Conservation (phyloP, 1,284 basidiomycete species). For the Austroboletus niveus region DNA sequence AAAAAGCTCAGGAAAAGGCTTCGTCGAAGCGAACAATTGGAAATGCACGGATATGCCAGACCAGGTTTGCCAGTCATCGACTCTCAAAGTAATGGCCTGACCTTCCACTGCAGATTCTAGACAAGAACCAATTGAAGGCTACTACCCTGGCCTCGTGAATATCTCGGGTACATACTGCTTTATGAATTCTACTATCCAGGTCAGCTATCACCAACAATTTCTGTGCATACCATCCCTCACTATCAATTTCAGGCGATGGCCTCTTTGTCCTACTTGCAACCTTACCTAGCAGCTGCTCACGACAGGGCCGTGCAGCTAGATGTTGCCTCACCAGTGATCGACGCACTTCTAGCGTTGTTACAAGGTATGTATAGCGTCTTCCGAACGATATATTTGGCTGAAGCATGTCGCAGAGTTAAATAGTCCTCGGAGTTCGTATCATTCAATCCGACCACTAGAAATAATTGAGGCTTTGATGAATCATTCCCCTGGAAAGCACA, state of each 20-base stretch:
- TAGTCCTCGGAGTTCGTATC: constrained; percentile 55
- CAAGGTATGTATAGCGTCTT: constrained; percentile 44
- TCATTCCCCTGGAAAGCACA: constrained; percentile 53
- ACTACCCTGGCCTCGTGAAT: constrained; percentile 88
- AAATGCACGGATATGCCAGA: constrained; percentile 37
- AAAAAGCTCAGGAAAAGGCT: constrained; percentile 50
- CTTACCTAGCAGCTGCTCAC: constrained; percentile 72
- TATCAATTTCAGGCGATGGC: constrained; percentile 64
- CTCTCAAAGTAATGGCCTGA: background rate
- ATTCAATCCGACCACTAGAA: constrained; percentile 65
- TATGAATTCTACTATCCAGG: constrained; percentile 92
- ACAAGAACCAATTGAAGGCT: constrained; percentile 39
- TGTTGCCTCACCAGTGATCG: constrained; percentile 79
- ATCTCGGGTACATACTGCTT: constrained; percentile 95
- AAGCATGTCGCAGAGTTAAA: constrained; percentile 58
- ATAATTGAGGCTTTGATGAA: constrained; percentile 70
- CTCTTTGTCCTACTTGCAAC: constrained; percentile 74
- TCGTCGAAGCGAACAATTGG: constrained; percentile 55
- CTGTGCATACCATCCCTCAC: constrained; percentile 10
- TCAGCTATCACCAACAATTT: constrained; percentile 31
- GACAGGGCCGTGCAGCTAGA: constrained; percentile 72
- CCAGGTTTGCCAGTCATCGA: constrained; percentile 19
- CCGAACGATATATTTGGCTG: constrained; percentile 7
- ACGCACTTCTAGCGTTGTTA: constrained; percentile 69
- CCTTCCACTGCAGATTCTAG: constrained; percentile 17